Conservation (phyloP, 2,329 filamentous ascomycete genomes). For the Epichloe festucae region DNA sequence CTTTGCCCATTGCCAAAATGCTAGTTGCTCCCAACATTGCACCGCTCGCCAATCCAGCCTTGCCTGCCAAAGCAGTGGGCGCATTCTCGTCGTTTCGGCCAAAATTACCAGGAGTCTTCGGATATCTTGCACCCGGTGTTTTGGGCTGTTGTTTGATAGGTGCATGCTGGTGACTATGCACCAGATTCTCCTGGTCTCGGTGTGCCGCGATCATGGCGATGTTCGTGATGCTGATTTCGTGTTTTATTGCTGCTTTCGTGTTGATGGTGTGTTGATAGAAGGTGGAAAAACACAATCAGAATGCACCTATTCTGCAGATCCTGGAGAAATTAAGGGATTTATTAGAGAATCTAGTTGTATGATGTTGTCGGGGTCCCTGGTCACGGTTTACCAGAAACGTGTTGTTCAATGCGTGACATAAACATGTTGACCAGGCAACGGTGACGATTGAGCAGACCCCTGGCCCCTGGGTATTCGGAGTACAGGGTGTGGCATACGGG, state of each 20-base stretch:
- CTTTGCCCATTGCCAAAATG: constrained; percentile 34
- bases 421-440: constrained; percentile 18
- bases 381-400: constrained; percentile 2
- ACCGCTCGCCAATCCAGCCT: constrained; percentile 34
- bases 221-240: not conserved
- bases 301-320: not conserved
- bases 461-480: not conserved
- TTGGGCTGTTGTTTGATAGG: constrained; percentile 68
- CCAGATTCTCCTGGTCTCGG: constrained; percentile 78
- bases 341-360: not conserved
- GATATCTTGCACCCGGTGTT: constrained; percentile 62
- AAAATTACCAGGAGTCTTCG: constrained; percentile 72
- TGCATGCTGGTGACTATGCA: constrained; percentile 64
- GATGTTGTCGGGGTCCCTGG: constrained; percentile 10
- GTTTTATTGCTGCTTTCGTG: not conserved
- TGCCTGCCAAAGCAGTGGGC: constrained; percentile 23
- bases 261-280: not conserved
- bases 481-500: constrained; percentile 1
- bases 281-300: not conserved
- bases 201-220: constrained; percentile 58
- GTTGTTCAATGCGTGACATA: not conserved
- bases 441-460: constrained; percentile 3
- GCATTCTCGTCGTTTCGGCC: constrained; percentile 78
- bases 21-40: constrained; percentile 40
- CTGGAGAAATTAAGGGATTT: not conserved